A percentile compares a stretch with the other conserved stretches of the same genome.
These are phyloP conservation scores for Solanum boliviense DNA, from an alignment of 257 asterid genomes.

Conservation along the genomic window DNA sequence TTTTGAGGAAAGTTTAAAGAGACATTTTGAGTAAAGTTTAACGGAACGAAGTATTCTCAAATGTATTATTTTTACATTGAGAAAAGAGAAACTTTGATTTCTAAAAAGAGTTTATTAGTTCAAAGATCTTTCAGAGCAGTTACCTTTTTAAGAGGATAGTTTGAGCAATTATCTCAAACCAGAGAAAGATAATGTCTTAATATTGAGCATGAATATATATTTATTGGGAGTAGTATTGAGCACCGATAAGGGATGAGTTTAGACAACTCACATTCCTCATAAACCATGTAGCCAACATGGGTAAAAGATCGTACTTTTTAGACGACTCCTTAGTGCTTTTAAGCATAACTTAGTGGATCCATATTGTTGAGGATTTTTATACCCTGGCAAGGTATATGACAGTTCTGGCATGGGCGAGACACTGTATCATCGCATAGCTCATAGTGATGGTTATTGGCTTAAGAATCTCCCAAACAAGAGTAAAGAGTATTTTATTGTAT, in stretches of 20 bases:
- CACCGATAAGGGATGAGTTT: neutral
- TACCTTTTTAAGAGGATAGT: too few relatives aligned
- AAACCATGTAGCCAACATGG: neutral
- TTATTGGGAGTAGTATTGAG: neutral
- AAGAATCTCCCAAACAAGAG: neutral
- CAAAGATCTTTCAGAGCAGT: neutral
- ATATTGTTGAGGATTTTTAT: neutral
- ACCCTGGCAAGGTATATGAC: rapidly evolving
- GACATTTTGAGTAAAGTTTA: neutral
- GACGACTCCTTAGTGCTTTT: neutral
- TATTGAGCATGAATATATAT: neutral
- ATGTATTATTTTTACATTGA: neutral
- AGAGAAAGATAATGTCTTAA: too few relatives aligned
- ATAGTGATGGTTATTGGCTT: too few relatives aligned
- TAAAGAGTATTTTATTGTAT: too few relatives aligned
- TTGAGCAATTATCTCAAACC: neutral
- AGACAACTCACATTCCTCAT: neutral
- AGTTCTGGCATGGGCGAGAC: neutral
- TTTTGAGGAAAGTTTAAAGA: too few relatives aligned
- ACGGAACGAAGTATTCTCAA: neutral
- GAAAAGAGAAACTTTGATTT: too few relatives aligned
- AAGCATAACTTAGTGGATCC: too few relatives aligned
- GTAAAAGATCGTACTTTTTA: rapidly evolving
- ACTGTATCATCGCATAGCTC: neutral
- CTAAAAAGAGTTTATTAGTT: neutral